These are phyloP conservation scores for Quercus tomentella DNA, from an alignment of 331 rosid genomes.

Conservation along the genomic window DNA sequence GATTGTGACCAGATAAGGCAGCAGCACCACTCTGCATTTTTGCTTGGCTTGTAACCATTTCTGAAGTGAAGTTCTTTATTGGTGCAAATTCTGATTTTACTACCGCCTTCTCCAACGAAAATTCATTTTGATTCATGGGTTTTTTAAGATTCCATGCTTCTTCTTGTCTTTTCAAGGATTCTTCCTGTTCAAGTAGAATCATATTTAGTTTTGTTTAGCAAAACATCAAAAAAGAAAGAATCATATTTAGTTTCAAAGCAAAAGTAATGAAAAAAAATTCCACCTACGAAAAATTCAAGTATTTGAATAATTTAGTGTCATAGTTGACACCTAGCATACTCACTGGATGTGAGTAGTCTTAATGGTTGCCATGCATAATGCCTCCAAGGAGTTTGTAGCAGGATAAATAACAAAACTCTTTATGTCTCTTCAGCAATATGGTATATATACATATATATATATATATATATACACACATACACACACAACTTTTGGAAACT, in stretches of 20 bases:
- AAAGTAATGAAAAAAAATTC: background rate
- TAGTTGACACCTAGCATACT: background rate
- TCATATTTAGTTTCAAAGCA: background rate
- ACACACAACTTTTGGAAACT: too few species aligned
- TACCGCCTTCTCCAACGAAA: constrained; percentile 33
- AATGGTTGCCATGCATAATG: background rate
- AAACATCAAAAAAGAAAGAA: background rate
- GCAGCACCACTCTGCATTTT: constrained; percentile 32
- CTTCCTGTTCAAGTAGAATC: constrained; percentile 28
- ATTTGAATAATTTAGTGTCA: background rate
- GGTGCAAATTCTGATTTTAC: constrained; percentile 47
- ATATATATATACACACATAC: too few species aligned
- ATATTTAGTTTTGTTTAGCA: background rate
- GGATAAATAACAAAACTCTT: too few species aligned
- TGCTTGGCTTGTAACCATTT: constrained; percentile 21
- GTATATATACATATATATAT: too few species aligned
- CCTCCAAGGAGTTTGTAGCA: too few species aligned
- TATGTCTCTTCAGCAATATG: too few species aligned
- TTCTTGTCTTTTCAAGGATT: constrained; percentile 31
- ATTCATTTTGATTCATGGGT: constrained; percentile 12
- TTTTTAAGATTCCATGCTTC: constrained; percentile 54
- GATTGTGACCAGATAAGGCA: constrained; percentile 31
- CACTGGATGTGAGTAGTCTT: background rate
- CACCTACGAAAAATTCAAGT: background rate
- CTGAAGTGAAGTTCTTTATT: constrained; percentile 33